Conservation (phyloP, 73 alveolate genomes). For the Uronychia binucleata region DNA sequence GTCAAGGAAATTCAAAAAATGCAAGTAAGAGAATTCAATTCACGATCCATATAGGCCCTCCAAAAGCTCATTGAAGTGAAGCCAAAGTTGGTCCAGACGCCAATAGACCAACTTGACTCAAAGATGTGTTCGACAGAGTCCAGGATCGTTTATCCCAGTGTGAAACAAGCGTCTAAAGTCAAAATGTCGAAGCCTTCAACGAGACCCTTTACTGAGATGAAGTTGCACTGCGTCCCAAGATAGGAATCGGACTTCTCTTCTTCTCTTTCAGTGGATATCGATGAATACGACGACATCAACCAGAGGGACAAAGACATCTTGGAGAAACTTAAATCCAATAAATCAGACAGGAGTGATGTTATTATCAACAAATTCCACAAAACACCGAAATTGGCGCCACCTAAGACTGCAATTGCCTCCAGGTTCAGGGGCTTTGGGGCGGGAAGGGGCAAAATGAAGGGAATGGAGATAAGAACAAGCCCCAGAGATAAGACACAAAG, state of each 20-base stretch:
- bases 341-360: neutral
- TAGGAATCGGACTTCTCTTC: neutral
- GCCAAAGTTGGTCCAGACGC: too few species aligned
- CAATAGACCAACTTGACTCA: too few species aligned
- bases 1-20: neutral
- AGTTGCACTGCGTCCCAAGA: neutral
- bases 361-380: neutral
- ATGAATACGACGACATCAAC: neutral
- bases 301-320: neutral
- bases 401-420: neutral
- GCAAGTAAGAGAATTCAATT: neutral
- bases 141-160: too few species aligned
- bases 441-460: too few species aligned
- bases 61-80: too few species aligned
- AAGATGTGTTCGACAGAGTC: too few species aligned
- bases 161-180: too few species aligned
- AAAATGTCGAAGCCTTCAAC: too few species aligned
- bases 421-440: neutral
- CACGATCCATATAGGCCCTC: too few species aligned
- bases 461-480: too few species aligned
- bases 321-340: neutral
- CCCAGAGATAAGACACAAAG: too few species aligned
- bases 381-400: neutral
- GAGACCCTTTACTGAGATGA: neutral
- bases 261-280: neutral